Evolutionary conservation across 768 basidiomycete genomes (phyloP), one percentile per base, ranked within the genome.

Genomic region (Naganishia kalamii): DNA sequence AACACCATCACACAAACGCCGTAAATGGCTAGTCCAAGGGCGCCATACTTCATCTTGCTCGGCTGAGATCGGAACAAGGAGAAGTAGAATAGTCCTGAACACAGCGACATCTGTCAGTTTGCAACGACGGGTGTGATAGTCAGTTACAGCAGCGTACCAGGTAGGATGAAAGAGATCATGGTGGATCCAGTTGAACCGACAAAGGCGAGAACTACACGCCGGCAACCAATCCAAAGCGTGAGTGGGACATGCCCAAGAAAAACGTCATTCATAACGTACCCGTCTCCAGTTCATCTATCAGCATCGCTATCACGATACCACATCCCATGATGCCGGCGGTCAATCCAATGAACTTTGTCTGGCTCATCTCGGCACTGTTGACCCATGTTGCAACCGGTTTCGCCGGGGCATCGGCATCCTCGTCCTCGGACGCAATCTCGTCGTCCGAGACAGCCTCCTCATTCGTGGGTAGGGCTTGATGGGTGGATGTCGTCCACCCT

Each of bases 121-220:
- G 15, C 25, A 30, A 27, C 17, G 29, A 37, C 8, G 7, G 13
- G 19, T 29, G 21, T 40, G 3, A 11, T 13, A 40, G 3, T 7
- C 13, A 25, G 21, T 12, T 7, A 51, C 67, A 60, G n/a, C n/a
- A n/a, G n/a, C n/a, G n/a, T 60, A 30, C 70, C 92, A 0, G 92
- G 93, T 37, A 96, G 83, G 72, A 98, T 96, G 80, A 97, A 98
- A 1, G 90, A 92, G 65, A 98, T 91, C 21, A 92, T 94, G 27
- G 93, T 96, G 15, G 91, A 94, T 13, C 96, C 96, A 0, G 92
- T 97, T 25, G 92, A 88, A 1, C 96, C 96, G 40, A 99, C 94
- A 74, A 99, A 96, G 4, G 92, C 90, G 35, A 98, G 82, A 15
- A 98, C 94, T 90, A 72, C 37, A 17, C 1, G 51, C 27, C 37